Base-by-base conservation (phyloP, 1,284 basidiomycete species). In the Sporisorium reilianum region DNA sequence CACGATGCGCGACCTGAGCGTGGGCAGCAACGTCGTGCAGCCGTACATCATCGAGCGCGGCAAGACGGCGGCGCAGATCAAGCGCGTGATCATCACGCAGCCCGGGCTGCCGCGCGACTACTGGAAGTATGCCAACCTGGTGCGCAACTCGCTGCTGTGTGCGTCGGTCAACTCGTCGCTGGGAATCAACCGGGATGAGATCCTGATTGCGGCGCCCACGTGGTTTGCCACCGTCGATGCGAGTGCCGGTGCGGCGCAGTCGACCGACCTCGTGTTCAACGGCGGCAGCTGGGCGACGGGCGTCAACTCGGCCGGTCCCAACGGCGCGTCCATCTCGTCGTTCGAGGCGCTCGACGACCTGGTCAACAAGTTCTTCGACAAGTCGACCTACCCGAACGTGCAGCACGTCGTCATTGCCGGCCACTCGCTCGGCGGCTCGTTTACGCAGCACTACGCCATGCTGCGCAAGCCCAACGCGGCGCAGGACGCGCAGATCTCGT, bases 401-500 rank as follows among this genome's bases (percentile, higher is more conserved):
- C 67, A 73, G 46, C 68, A 74, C 30, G 65, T 84, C 25, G 67
- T 77, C 40, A 53, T 84, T 22, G 80, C 67, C 1, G 82, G 82
- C 3, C 82, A 84, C 54, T 80, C 78, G 12, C 58, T 83, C 22
- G 82, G 82, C 4, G 80, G 67, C 0, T 64, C 71, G 8, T 57
- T 81, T 44, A 61, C 67, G 5, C 81, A 82, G 50, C 76, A 79
- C 41, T 83, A 84, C 23, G 78, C 82, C 22, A 77, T 84, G 69
- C 53, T 80, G 4, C 62, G 79, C 30, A 75, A 80, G 50, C 12
- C 60, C 7, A 69, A 70, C 44, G 5, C 54, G 4, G 45, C 70
- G 16, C 60, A 78, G 28, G 76, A 80, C 22, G 48, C 46, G 30
- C 68, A 56, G 51, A 45, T 80, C n/a, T 56, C 56, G 49, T 82